phyloP scores from a whole-genome alignment of 345 rosid genomes.

The Psidium guajava region DNA sequence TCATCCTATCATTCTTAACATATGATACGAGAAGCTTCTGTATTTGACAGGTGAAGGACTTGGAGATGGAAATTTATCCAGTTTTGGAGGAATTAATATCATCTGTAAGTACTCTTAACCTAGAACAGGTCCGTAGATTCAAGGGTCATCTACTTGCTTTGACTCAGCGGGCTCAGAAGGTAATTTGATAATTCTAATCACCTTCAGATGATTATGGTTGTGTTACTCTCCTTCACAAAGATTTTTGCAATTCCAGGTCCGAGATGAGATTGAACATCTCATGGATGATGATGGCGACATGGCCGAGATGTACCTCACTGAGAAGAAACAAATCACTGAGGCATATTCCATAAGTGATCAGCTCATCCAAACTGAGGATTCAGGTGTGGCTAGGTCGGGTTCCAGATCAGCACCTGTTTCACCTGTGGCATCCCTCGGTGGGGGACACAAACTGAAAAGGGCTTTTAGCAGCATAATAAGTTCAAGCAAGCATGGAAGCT shows the following conservation, averaged over 20 bases:
- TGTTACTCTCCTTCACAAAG: conserved; percentile 1
- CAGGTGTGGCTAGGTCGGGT: conserved; percentile 14
- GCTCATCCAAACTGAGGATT: conserved; percentile 21
- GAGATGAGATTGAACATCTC: conserved; percentile 89
- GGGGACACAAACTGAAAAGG: conserved; percentile 57
- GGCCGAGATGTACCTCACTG: conserved; percentile 98
- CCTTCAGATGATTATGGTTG: not conserved
- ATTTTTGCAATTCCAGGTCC: conserved; percentile 46
- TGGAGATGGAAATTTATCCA: conserved; percentile 81
- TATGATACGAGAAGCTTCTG: not conserved
- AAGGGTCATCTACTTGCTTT: conserved; percentile 86
- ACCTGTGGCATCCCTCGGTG: conserved; percentile 50
- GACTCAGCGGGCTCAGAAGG: conserved; percentile 97
- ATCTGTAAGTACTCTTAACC: conserved; percentile 71
- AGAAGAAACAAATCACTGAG: conserved; percentile 70
- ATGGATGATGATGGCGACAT: conserved; percentile 99
- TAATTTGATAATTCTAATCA: conserved; percentile 6
- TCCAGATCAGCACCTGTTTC: conserved; percentile 88
- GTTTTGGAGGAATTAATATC: conserved; percentile 83
- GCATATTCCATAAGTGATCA: conserved; percentile 40
- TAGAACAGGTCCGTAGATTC: conserved; percentile 80
- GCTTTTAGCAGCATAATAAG: conserved; percentile 63
- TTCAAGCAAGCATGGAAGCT: conserved; percentile 61
- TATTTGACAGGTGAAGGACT: conserved; percentile 61
- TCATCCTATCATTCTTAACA: not conserved